phyloP scores from a whole-genome alignment of 768 basidiomycete genomes.

The Boletus edulis region DNA sequence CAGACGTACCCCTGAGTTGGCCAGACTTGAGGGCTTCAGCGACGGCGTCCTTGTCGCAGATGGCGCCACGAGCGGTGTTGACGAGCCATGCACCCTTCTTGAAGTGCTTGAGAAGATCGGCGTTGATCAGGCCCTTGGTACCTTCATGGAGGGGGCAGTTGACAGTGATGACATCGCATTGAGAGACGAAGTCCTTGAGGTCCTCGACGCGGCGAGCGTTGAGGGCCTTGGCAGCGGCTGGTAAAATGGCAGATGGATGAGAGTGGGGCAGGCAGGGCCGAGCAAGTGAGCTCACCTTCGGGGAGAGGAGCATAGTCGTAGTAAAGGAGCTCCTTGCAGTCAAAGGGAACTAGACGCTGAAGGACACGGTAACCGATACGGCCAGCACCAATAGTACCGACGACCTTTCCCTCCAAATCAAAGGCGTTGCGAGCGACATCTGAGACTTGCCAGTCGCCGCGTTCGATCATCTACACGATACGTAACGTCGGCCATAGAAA shows the following conservation, averaged over 20 bases:
- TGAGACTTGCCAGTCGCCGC: slow-evolving; percentile 86
- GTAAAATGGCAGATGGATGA: background rate
- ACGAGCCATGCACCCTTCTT: slow-evolving; percentile 93
- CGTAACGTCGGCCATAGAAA: background rate
- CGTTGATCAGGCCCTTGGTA: slow-evolving; percentile 76
- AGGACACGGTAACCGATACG: slow-evolving; percentile 87
- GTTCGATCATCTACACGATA: slow-evolving; percentile 68
- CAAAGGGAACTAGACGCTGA: slow-evolving; percentile 76
- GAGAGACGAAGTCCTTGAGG: slow-evolving; percentile 56
- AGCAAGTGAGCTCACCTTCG: slow-evolving; percentile 37
- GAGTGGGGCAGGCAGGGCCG: background rate
- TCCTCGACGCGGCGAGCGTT: slow-evolving; percentile 74
- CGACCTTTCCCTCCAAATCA: slow-evolving; percentile 88
- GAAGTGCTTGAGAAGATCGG: slow-evolving; percentile 80
- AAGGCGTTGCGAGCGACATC: slow-evolving; percentile 79
- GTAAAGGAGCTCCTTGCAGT: slow-evolving; percentile 88
- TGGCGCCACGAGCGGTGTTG: slow-evolving; percentile 92
- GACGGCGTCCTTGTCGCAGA: slow-evolving; percentile 82
- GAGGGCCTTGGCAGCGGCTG: slow-evolving; percentile 64
- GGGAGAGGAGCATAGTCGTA: slow-evolving; percentile 82
- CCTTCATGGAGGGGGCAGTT: slow-evolving; percentile 88
- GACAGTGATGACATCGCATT: slow-evolving; percentile 83
- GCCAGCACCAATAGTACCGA: slow-evolving; percentile 85
- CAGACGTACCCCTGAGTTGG: slow-evolving; percentile 54
- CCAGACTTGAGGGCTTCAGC: slow-evolving; percentile 74